Base-by-base conservation (phyloP, 106 monocot species). In the Dioscorea alata region DNA sequence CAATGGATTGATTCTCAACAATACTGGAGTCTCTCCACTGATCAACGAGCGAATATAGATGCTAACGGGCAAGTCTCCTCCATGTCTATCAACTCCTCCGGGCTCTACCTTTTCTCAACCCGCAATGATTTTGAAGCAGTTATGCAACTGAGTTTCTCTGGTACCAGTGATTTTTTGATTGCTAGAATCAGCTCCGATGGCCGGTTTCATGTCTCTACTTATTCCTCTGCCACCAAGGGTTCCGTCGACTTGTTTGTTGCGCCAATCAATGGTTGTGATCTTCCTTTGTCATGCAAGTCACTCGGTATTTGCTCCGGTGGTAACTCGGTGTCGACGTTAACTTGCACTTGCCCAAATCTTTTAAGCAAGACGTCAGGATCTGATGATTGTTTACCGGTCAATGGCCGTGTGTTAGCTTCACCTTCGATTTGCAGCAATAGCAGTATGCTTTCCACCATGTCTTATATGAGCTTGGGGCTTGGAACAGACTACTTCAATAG, bases 11-110 rank as follows among this genome's bases (percentile, higher is more conserved):
- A 71, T 0, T 50, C 49, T 14, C 76, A 88, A 65, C 52, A 61
- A 59, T 97, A 92, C 73, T 97, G 92, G 92, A 68, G 74, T 18
- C 60, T 97, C 14, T 82, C 89, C 19, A 28, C 19, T 8, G 92
- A 97, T 59, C 9, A 12, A 21, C 72, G 76, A 8, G 76, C 81
- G 23, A 4, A 65, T 23, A 81, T 64, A 50, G 74, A 92, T 18
- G 65, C 23, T 57, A 71, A 74, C 79, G 61, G 54, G 25, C 59
- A 23, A 3, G 86, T 81, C 22, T 65, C 84, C 9, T 71, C 64
- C 70, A 66, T 97, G 73, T 72, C 57, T 8, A 58, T 69, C 12
- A 89, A 90, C 72, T 61, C 23, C 49, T 72, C 83, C 15, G 97
- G 97, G 18, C 56, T 97, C 31, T 84, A 66, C 67, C 76, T 94